Evolutionary conservation across 352 stramenopile genomes (phyloP).

Genomic region (Globisporangium recalcitrans): DNA sequence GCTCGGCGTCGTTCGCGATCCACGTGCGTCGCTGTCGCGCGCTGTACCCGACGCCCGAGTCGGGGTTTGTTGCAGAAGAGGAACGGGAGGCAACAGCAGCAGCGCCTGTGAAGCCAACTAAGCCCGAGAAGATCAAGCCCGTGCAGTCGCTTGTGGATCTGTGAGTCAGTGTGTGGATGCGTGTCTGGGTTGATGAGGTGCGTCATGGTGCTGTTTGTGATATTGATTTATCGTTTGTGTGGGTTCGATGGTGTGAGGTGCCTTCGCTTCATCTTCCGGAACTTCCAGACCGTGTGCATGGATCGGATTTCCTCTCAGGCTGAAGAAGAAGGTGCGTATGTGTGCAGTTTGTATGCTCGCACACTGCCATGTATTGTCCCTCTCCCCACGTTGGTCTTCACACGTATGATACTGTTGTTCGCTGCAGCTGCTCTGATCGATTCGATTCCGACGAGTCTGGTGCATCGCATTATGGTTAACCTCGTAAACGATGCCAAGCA

Average conservation of each 20-base stretch:
- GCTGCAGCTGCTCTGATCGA: constrained; percentile 49
- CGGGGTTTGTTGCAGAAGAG: constrained; percentile 11
- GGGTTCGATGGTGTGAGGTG: constrained; percentile 29
- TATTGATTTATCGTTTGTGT: neutral
- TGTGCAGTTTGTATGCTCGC: neutral
- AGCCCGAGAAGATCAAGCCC: constrained; percentile 29
- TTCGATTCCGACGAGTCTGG: constrained; percentile 49
- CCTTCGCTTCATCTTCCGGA: constrained; percentile 51
- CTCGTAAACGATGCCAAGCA: constrained; percentile 54
- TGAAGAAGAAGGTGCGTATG: constrained; percentile 47
- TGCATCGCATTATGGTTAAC: constrained; percentile 65
- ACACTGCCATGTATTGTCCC: no score
- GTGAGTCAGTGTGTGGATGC: constrained; percentile 18
- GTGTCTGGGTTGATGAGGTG: neutral
- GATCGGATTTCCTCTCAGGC: constrained; percentile 52
- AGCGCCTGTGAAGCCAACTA: constrained; percentile 8
- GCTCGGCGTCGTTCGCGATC: constrained; percentile 56
- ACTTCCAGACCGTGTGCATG: constrained; percentile 67
- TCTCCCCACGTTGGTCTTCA: no score
- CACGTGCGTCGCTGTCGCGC: constrained; percentile 56
- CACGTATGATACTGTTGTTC: no score
- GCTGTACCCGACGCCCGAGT: constrained; percentile 25
- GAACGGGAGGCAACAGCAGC: constrained; percentile 14
- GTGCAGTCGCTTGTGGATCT: constrained; percentile 51
- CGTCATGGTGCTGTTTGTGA: neutral